Conservation (phyloP, 2,329 filamentous ascomycete genomes). For the Trichoderma polysporum region DNA sequence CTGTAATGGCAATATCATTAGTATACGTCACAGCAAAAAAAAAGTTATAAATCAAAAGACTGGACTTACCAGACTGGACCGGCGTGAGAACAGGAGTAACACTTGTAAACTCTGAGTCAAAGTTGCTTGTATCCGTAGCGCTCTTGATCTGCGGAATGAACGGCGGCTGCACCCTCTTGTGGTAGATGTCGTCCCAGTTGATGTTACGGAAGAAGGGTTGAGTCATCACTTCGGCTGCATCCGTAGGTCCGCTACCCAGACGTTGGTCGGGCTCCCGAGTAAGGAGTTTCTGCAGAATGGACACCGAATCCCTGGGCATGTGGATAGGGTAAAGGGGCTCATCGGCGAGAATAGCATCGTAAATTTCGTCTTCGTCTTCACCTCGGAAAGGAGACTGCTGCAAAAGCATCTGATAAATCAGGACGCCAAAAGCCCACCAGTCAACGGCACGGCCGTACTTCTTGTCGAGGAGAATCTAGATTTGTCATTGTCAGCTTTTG, state of each 20-base stretch:
- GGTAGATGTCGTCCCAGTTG: conserved; percentile 98
- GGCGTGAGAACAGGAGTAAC: conserved; percentile 96
- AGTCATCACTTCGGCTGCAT: conserved; percentile 98
- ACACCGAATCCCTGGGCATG: conserved; percentile 97
- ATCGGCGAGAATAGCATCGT: conserved; percentile 95
- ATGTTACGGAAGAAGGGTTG: conserved; percentile 98
- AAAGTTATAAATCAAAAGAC: too few relatives aligned
- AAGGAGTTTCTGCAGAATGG: conserved; percentile 94
- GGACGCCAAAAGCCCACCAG: conserved; percentile 99
- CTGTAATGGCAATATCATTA: conserved; percentile 46
- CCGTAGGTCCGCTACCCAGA: conserved; percentile 89
- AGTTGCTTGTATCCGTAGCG: conserved; percentile 98
- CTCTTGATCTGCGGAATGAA: conserved; percentile 89
- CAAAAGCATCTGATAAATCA: conserved; percentile 99
- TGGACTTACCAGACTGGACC: conserved; percentile 84
- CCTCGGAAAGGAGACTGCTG: conserved; percentile 98
- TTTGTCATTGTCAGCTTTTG: background rate
- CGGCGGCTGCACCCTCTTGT: conserved; percentile 86
- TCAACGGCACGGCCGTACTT: conserved; percentile 97
- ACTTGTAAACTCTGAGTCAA: conserved; percentile 97
- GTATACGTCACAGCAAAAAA: conserved; percentile 19
- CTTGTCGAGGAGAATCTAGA: conserved; percentile 90
- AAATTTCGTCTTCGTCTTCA: conserved; percentile 98
- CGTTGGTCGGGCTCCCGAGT: conserved; percentile 92
- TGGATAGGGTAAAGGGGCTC: conserved; percentile 97